Base-by-base conservation (phyloP, 768 basidiomycete genomes). In the Collybiopsis luxurians region DNA sequence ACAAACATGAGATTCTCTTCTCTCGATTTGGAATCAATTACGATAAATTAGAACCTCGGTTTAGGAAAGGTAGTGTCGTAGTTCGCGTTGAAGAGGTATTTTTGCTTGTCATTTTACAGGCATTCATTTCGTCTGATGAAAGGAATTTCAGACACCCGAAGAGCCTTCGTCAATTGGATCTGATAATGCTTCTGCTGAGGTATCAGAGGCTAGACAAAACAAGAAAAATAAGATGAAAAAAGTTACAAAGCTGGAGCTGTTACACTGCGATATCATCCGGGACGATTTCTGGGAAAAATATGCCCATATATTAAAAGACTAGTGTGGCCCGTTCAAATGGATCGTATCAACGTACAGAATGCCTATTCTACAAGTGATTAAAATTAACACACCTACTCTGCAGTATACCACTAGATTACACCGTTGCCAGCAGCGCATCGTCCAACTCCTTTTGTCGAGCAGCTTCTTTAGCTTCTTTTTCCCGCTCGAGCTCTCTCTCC, bases 1-100 rank as follows among this genome's bases (percentile, higher is more conserved):
- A 90, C 59, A 99, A 99, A 73, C 83, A 99, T 60, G 96, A 98
- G 70, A 87, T 98, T 3, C 76, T 99, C 2, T 95, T 87, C 73
- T 76, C 81, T 12, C 79, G 79, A 13, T 98, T 95, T 64, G 77
- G 79, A 3, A 84, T 96, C 63, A 98, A 98, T 69, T 99, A 98
- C 67, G 96, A 91, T 60, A 72, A 79, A 5, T 68, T 95, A 4
- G 78, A 87, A 9, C 75, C 79, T 1, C 78, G 87, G 57, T 96
- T 81, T 65, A 76, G 90, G 50, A 96, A 95, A 67, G 97, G 97
- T 11, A 95, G 89, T 62, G 78, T 92, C 2, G 67, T 98, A 11
- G 80, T 93, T 45, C 83, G 93, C 56, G 79, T 86, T 61, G 75
- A 81, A 72, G 86, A 81, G 36, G 17, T 11, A 31, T 4, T 13